Evolutionary conservation across 2,329 filamentous ascomycete genomes (phyloP), one percentile per base, ranked within the genome.

Genomic region (Talaromyces sp.): DNA sequence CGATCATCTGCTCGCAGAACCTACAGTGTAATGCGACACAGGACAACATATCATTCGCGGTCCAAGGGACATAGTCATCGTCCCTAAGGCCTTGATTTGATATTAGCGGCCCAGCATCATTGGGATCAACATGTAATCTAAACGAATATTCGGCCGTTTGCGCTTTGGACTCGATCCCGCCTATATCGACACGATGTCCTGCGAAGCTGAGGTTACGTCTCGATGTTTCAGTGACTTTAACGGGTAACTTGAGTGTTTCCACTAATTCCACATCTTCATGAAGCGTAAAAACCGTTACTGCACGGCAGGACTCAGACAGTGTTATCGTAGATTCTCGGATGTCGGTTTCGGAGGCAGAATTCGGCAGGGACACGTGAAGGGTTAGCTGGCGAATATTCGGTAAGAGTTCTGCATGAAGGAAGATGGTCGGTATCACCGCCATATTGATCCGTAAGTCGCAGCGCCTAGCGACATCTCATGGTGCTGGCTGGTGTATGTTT

Each of bases 371-470:
- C 1, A 84, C 82, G 68, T 86, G 84, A 17, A 89, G 78, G 2
- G 85, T 85, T 49, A 87, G 77, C 66, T 87, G 86, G 49, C 85
- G 83, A 67, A 89, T 87, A 68, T 89, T 84, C 41, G 85, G 80
- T 43, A 89, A 77, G 17, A 87, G 80, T 73, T 89, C 87, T 27
- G 86, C 85, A 68, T 89, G 87, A 15, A 89, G 77, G 49, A 78
- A 74, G 6, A 82, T 73, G 17, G 68, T 54, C 49, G 64, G 19
- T 45, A 17, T 22, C 9, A 43, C 60, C 56, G 60, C 15, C 64
- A 66, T 62, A 17, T 8, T 50, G 27, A 15, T 37, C 9, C 11
- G 13, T 54, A 2, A 7, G 11, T 59, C 15, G 39, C 15, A n/a
- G 47, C 19, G 17, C 10, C 37, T 37, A 45, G 35, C 41, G 19